Conservation (phyloP, 495 filamentous ascomycete genomes). For the Daldinia caldariorum region DNA sequence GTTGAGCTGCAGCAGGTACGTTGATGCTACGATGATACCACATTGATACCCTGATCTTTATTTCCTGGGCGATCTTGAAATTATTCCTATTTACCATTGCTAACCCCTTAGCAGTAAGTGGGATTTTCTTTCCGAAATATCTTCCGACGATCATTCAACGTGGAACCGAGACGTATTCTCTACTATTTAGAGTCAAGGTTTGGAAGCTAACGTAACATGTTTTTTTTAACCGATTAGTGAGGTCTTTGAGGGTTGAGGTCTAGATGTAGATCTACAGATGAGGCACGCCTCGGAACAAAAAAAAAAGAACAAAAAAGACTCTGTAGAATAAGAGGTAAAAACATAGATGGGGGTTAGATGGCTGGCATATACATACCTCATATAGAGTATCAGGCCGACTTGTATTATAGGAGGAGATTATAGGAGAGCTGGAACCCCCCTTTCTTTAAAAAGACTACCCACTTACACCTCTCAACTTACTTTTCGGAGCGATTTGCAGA, state of each 20-base stretch:
- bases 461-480: conserved; percentile 7
- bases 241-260: conserved; percentile 89
- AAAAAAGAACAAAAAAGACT: conserved; percentile 3
- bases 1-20: conserved; percentile 79
- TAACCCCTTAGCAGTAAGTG: conserved; percentile 1
- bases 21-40: not conserved
- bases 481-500: not conserved
- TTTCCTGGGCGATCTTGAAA: not conserved
- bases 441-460: conserved; percentile 13
- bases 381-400: conserved; percentile 17
- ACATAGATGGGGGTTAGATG: conserved; percentile 29
- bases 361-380: conserved; percentile 23
- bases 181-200: not conserved
- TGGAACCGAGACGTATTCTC: not conserved
- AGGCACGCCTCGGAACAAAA: not conserved
- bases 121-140: conserved; percentile 4
- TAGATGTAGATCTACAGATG: conserved; percentile 29
- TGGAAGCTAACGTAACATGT: conserved; percentile 6
- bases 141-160: not conserved
- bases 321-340: conserved; percentile 19
- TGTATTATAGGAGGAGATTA: conserved; percentile 32
- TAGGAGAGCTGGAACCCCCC: conserved; percentile 22
- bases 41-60: not conserved
- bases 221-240: conserved; percentile 45
- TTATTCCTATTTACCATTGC: not conserved